Evolutionary conservation across 768 basidiomycete species (phyloP).

Genomic region (Pleurotus platypus): DNA sequence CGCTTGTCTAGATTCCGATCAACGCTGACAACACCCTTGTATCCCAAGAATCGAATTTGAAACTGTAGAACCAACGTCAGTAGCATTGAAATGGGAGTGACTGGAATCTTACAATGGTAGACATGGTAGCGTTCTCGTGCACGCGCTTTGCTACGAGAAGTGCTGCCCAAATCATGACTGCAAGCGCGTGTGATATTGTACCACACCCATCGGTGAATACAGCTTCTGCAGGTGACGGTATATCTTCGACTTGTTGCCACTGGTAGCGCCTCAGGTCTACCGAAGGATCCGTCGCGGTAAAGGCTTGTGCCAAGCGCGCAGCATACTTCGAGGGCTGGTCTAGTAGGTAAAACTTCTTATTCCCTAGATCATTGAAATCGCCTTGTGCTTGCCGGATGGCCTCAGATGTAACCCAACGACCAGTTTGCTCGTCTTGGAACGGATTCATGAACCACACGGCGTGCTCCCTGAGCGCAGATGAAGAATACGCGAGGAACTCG

Average conservation of each 20-base stretch:
- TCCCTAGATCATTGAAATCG: slow-evolving; percentile 49
- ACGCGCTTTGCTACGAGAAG: slow-evolving; percentile 42
- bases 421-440: slow-evolving; percentile 44
- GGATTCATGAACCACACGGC: slow-evolving; percentile 79
- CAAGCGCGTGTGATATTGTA: slow-evolving; percentile 63
- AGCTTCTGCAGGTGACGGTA: slow-evolving; percentile 34
- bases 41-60: slow-evolving; percentile 82
- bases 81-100: background rate
- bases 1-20: slow-evolving; percentile 49
- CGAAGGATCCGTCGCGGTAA: slow-evolving; percentile 77
- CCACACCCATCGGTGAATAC: slow-evolving; percentile 79
- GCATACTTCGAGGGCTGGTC: slow-evolving; percentile 74
- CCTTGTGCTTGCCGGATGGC: slow-evolving; percentile 63
- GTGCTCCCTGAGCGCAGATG: slow-evolving; percentile 73
- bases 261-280: slow-evolving; percentile 50
- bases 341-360: slow-evolving; percentile 26
- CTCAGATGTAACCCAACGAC: slow-evolving; percentile 43
- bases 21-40: slow-evolving; percentile 76
- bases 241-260: slow-evolving; percentile 63
- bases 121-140: slow-evolving; percentile 34
- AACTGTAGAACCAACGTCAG: slow-evolving; percentile 34
- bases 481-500: slow-evolving; percentile 81
- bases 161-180: slow-evolving; percentile 54
- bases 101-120: slow-evolving; percentile 55
- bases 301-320: slow-evolving; percentile 79